These are phyloP conservation scores for Aspergillus udagawae DNA, from an alignment of 2,329 filamentous ascomycete species.

Conservation along the genomic window DNA sequence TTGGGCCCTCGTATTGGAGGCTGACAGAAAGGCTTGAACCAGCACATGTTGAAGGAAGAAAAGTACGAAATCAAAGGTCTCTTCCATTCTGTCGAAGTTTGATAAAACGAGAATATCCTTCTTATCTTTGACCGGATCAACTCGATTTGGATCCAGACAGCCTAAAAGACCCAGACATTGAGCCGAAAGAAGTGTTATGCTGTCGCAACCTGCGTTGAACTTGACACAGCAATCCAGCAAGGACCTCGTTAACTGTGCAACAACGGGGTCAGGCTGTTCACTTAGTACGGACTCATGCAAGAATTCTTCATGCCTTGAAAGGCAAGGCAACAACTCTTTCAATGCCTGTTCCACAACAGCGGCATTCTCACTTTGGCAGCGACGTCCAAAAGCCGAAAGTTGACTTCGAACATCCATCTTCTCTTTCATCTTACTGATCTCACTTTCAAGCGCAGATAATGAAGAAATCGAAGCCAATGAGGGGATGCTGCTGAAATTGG, in stretches of 20 bases:
- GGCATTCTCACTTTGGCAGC: constrained; percentile 77
- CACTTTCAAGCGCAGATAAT: constrained; percentile 63
- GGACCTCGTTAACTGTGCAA: constrained; percentile 68
- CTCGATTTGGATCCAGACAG: constrained; percentile 83
- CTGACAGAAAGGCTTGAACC: constrained; percentile 86
- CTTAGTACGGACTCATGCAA: constrained; percentile 75
- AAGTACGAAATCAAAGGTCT: constrained; percentile 80
- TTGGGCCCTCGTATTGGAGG: constrained; percentile 80
- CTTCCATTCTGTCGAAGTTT: constrained; percentile 74
- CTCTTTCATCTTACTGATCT: constrained; percentile 61
- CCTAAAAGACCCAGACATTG: constrained; percentile 84
- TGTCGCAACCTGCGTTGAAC: constrained; percentile 64
- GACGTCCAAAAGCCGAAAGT: constrained; percentile 66
- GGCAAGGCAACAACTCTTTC: constrained; percentile 68
- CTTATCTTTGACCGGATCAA: constrained; percentile 74
- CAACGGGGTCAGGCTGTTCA: constrained; percentile 74
- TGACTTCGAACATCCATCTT: constrained; percentile 63
- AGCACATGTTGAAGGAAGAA: constrained; percentile 83
- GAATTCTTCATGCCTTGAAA: constrained; percentile 69
- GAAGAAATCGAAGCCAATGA: constrained; percentile 68
- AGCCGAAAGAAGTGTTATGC: constrained; percentile 70
- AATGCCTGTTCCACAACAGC: constrained; percentile 81
- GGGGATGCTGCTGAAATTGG: constrained; percentile 71
- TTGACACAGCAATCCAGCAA: constrained; percentile 82
- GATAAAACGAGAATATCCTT: constrained; percentile 79